These are phyloP conservation scores for Flaveria trinervia DNA, from an alignment of 129 eudicot species.

Conservation along the genomic window DNA sequence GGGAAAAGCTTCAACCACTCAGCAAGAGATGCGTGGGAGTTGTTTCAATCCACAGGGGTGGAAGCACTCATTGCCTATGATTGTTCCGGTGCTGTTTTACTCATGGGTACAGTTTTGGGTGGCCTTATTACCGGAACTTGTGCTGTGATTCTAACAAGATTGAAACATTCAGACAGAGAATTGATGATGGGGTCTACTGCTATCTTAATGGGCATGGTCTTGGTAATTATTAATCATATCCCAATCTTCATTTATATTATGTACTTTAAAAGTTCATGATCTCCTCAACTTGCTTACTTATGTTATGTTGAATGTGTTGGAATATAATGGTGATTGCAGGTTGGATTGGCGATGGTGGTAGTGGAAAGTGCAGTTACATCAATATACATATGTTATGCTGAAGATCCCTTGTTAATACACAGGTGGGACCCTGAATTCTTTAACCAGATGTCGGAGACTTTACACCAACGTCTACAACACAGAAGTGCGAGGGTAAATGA, in stretches of 20 bases:
- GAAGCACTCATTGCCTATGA: slow-evolving; percentile 97
- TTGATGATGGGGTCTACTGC: slow-evolving; percentile 88
- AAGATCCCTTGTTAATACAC: slow-evolving; percentile 75
- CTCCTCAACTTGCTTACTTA: neutral
- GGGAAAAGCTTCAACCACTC: slow-evolving; percentile 97
- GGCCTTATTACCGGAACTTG: slow-evolving; percentile 92
- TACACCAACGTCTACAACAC: slow-evolving; percentile 85
- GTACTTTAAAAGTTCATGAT: neutral
- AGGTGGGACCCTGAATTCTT: slow-evolving; percentile 87
- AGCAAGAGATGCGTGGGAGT: slow-evolving; percentile 99
- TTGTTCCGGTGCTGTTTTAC: slow-evolving; percentile 92
- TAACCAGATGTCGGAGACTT: slow-evolving; percentile 68
- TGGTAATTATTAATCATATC: slow-evolving; percentile 47
- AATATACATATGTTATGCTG: slow-evolving; percentile 82
- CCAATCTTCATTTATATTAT: neutral
- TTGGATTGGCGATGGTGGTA: slow-evolving; percentile 90
- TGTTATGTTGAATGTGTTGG: neutral
- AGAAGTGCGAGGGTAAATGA: slow-evolving; percentile 80
- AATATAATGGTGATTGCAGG: slow-evolving; percentile 38
- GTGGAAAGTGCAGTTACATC: slow-evolving; percentile 96
- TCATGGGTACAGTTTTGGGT: slow-evolving; percentile 91
- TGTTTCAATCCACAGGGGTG: slow-evolving; percentile 96
- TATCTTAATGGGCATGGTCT: slow-evolving; percentile 91
- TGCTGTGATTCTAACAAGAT: slow-evolving; percentile 68
- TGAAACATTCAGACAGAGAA: slow-evolving; percentile 63